Percentiles rank a stretch among this genome's conserved stretches.
Conservation (phyloP, 768 basidiomycete genomes). For the Panellus pusillus region DNA sequence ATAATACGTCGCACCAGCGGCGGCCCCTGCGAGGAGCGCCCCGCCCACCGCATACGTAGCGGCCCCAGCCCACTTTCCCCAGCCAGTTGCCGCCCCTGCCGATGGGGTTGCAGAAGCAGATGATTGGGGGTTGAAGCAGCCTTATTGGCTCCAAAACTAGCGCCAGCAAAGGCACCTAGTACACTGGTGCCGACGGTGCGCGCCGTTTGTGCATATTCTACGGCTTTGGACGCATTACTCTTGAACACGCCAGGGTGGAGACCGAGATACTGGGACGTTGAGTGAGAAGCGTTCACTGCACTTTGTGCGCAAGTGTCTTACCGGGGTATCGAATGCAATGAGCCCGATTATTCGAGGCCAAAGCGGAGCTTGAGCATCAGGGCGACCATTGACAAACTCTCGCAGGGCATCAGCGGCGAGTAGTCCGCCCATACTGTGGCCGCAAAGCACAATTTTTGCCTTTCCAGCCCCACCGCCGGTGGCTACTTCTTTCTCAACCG, state of each 20-base stretch:
- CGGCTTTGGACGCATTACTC: constrained; percentile 73
- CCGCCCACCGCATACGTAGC: constrained; percentile 73
- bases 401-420: constrained; percentile 82
- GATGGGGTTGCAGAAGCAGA: constrained; percentile 23
- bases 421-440: constrained; percentile 89
- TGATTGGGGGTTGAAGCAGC: constrained; percentile 28
- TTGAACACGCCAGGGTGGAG: constrained; percentile 86
- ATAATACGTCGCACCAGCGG: constrained; percentile 83
- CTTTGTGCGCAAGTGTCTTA: constrained; percentile 33
- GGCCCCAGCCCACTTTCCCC: constrained; percentile 64
- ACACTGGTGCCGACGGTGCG: constrained; percentile 61
- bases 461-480: constrained; percentile 75
- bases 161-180: constrained; percentile 52
- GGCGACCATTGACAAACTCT: constrained; percentile 67
- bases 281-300: background rate
- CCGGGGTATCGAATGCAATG: constrained; percentile 90
- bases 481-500: constrained; percentile 81
- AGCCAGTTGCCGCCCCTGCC: constrained; percentile 40
- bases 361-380: constrained; percentile 63
- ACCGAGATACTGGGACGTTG: constrained; percentile 69
- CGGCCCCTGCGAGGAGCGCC: constrained; percentile 76
- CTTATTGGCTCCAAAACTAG: constrained; percentile 45
- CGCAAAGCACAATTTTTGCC: constrained; percentile 83
- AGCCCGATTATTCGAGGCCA: constrained; percentile 90
- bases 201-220: constrained; percentile 67